Base-by-base conservation (phyloP, 2,329 filamentous ascomycete genomes). In the Zalaria sp. region DNA sequence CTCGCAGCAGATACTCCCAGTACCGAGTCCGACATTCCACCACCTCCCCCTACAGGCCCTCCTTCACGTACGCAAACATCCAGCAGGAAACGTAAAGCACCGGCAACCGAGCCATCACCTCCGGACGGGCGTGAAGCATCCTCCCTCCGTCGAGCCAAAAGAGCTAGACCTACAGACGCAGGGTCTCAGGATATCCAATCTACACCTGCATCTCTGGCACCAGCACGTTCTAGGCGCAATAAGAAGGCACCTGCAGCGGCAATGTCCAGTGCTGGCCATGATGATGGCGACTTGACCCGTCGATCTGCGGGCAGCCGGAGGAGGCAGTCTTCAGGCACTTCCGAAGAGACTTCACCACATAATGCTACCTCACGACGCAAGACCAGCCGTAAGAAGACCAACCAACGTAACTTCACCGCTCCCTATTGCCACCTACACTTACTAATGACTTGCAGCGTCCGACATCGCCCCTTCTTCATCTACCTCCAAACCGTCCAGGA, bases 191-290 rank as follows among this genome's bases (percentile, higher is more conserved):
- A 18, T 18, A 18, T 18, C 18, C 53, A 58, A 52, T 59, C 55
- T 53, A 53, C 57, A 53, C 62, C 59, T 36, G 47, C 52, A 39
- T 11, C 53, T 51, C 51, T 59, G 53, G 59, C 53, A 48, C 57
- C 67, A 38, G 60, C 67, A 49, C 65, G 81, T 75, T 61, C 73
- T 71, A 55, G 81, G 79, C 62, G 70, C 56, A 56, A 62, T 40
- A 54, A 50, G 41, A 53, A 48, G 46, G 51, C 49, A 37, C 45
- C 46, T 40, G 35, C 64, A 56, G 69, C 70, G 58, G 72, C 69
- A 57, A 89, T 88, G 83, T 84, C 83, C 57, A 78, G 73, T 62
- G 72, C 73, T 63, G 77, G 76, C 81, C 87, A 73, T 52, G 73
- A 39, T 44, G 43, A 34, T 2, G 18, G 42, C 35, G 10, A 40